Evolutionary conservation across 2,329 filamentous ascomycete species (phyloP).

Genomic region (Aspergillus glaucus): DNA sequence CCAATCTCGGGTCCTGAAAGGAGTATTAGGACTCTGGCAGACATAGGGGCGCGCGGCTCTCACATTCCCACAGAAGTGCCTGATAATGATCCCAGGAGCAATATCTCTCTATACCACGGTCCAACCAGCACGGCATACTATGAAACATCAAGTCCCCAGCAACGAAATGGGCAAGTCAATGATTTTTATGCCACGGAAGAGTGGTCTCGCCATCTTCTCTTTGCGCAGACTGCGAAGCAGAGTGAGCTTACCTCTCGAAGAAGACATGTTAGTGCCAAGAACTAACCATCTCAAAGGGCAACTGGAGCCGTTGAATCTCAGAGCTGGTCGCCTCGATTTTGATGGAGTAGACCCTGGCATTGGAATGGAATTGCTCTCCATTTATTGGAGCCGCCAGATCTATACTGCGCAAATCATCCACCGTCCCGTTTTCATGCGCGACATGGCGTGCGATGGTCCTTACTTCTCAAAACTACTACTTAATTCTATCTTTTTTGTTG

Average conservation of each 20-base stretch:
- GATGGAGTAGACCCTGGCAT: slow-evolving; percentile 50
- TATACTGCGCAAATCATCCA: slow-evolving; percentile 39
- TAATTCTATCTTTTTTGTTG: slow-evolving; percentile 46
- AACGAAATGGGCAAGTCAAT: no score
- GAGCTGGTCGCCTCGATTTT: slow-evolving; percentile 47
- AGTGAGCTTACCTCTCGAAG: slow-evolving; percentile 7
- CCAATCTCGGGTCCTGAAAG: not conserved
- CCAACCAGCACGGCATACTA: slow-evolving; percentile 20
- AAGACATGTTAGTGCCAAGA: not conserved
- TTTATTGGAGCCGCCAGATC: slow-evolving; percentile 52
- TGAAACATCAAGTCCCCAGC: slow-evolving; percentile 6
- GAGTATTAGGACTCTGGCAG: slow-evolving; percentile 6
- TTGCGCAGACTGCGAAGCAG: slow-evolving; percentile 19
- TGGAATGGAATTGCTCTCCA: slow-evolving; percentile 46
- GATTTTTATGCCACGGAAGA: slow-evolving; percentile 8
- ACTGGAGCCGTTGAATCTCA: slow-evolving; percentile 45
- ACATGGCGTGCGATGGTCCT: slow-evolving; percentile 28
- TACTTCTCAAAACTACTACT: slow-evolving; percentile 49
- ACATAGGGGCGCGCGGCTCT: slow-evolving; percentile 7
- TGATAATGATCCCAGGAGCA: slow-evolving; percentile 9
- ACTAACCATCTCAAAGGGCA: slow-evolving; percentile 31
- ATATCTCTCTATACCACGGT: slow-evolving; percentile 16
- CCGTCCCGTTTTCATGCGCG: slow-evolving; percentile 9
- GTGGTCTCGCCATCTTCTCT: slow-evolving; percentile 16
- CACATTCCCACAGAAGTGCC: slow-evolving; percentile 12